phyloP scores from a whole-genome alignment of 2,329 filamentous ascomycete species.

The Beauveria scarabaeidicola region DNA sequence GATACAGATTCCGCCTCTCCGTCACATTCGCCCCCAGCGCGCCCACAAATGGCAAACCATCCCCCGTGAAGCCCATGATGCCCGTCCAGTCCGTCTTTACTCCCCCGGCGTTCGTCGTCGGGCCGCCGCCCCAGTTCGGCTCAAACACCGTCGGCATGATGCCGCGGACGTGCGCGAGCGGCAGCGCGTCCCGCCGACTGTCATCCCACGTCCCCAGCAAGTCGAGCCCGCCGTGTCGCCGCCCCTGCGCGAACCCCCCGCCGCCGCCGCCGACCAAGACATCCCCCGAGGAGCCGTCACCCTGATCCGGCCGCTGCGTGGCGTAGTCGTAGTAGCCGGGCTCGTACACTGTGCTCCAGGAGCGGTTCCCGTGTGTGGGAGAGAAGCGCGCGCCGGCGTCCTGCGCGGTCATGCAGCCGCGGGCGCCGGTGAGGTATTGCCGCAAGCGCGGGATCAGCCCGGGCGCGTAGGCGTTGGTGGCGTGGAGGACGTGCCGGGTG shows the following conservation, averaged over 20 bases:
- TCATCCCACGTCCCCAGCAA: conserved; percentile 42
- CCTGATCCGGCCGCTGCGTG: conserved; percentile 33
- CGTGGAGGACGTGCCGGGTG: conserved; percentile 45
- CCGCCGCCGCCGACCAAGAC: conserved; percentile 50
- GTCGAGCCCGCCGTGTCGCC: conserved; percentile 35
- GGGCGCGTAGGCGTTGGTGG: conserved; percentile 46
- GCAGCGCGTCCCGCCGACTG: conserved; percentile 29
- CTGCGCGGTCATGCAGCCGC: conserved; percentile 44
- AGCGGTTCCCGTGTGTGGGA: conserved; percentile 26
- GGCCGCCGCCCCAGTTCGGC: conserved; percentile 25
- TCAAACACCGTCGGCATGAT: conserved; percentile 35
- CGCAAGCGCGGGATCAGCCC: conserved; percentile 43
- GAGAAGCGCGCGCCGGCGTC: conserved; percentile 29
- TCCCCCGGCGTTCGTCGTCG: conserved; percentile 8
- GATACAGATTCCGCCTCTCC: conserved; percentile 10
- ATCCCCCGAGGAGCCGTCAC: conserved; percentile 28
- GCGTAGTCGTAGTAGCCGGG: conserved; percentile 44
- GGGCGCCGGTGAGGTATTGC: conserved; percentile 34
- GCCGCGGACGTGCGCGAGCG: conserved; percentile 31
- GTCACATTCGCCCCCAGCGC: conserved; percentile 18
- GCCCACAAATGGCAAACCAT: conserved; percentile 43
- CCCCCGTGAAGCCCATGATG: conserved; percentile 38
- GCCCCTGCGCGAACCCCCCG: conserved; percentile 39
- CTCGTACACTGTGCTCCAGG: conserved; percentile 42
- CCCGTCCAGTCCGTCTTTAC: conserved; percentile 41